Base-by-base conservation (phyloP, 129 eudicot genomes). In the Heracleum sosnowskyi region DNA sequence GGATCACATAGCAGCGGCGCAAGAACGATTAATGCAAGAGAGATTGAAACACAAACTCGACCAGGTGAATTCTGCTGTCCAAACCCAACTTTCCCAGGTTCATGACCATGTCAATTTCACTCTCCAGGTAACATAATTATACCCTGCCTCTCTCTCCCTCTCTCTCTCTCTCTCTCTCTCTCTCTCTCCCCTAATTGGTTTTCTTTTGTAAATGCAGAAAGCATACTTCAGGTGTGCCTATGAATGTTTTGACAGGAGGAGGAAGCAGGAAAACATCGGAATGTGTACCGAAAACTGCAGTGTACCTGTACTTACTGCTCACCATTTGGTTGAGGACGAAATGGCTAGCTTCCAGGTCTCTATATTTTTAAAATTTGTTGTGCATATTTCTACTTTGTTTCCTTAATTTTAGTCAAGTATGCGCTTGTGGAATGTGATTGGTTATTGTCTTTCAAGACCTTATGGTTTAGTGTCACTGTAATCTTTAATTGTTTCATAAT, bases 291-390 rank as follows among this genome's bases (percentile, higher is more conserved):
- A 73, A 73, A 26, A 73, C 33, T 73, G 77, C 57, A 73, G 15
- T n/a, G 77, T 73, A 3, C 77, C 77, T 73, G 77, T 73, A n/a
- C 77, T 73, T 7, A 73, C 77, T 73, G 77, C 76, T 42, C 76
- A 73, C 53, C 55, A 96, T 76, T 87, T 96, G 7, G 89, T 96
- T 55, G 96, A 92, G 83, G 77, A 69, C 4, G 97, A 96, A 47
- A 88, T 96, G 88, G 91, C 97, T 10, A 85, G 85, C 85, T 96
- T 96, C 81, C 97, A 96, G 90, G 99, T 92, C 13, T 79, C 31
- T 77, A 34, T 41, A 16, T 7, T 26, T 41, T 20, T 11, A 1
- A 29, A 37, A 5, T 42, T 0, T 44, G 16, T 44, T 44, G 47
- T 44, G 16, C 17, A 11, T 44, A 11, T 44, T 12, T 42, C 13